phyloP scores from a whole-genome alignment of 2,329 filamentous ascomycete species.

The Curvularia sp. region DNA sequence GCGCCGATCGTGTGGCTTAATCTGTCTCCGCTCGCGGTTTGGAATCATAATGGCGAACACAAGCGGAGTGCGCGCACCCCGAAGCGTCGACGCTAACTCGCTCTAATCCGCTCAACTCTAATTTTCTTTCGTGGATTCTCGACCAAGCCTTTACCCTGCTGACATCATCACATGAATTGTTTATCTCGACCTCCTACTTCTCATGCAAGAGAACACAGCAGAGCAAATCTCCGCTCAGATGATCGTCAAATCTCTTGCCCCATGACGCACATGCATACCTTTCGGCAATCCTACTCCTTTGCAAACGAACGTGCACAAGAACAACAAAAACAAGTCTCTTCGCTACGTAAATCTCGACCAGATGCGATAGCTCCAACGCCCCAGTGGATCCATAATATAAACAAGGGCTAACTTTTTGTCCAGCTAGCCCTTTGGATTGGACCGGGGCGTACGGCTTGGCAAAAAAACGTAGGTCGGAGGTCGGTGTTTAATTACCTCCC shows the following conservation, averaged over 20 bases:
- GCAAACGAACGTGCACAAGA: background rate
- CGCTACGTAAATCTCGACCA: background rate
- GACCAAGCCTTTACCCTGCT: background rate
- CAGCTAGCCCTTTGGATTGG: background rate
- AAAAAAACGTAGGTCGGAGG: background rate
- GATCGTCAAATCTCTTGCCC: too few species aligned
- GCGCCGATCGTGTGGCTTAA: conserved; percentile 7
- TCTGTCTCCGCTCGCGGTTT: conserved; percentile 2
- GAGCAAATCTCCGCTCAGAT: too few species aligned
- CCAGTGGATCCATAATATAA: background rate
- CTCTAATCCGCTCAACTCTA: background rate
- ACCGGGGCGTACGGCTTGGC: conserved; percentile 2
- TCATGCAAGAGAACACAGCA: too few species aligned
- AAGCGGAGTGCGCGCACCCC: background rate
- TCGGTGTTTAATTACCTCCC: conserved; percentile 8
- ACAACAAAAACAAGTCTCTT: background rate
- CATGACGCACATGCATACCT: too few species aligned
- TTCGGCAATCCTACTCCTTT: background rate
- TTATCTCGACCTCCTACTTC: too few species aligned
- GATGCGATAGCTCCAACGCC: background rate
- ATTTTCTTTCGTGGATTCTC: background rate
- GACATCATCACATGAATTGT: background rate
- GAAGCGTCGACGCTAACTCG: background rate
- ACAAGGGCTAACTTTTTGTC: background rate
- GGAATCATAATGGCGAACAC: background rate